Evolutionary conservation across 208 protist species (phyloP).

Genomic region (Acanthamoeba castellanii): DNA sequence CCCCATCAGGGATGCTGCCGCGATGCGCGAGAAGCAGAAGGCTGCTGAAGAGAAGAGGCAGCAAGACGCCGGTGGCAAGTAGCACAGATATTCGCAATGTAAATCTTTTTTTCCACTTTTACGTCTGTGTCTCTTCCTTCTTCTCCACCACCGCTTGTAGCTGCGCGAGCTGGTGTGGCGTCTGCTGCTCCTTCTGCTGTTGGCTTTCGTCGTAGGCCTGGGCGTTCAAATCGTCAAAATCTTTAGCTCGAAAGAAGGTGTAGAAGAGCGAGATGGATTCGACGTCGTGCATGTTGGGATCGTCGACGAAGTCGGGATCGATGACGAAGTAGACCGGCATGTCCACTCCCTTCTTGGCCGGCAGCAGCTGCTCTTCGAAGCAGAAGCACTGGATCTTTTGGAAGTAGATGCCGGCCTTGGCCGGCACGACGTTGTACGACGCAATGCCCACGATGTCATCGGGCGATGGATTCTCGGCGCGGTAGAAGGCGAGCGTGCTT

Average conservation of each 20-base stretch:
- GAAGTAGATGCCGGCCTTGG: constrained; percentile 94
- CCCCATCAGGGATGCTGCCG: constrained; percentile 11
- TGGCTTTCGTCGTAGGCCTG: constrained; percentile 48
- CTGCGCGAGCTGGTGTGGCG: background rate
- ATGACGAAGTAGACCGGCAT: constrained; percentile 98
- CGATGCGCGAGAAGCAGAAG: constrained; percentile 62
- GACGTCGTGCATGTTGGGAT: constrained; percentile 80
- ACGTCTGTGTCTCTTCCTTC: background rate
- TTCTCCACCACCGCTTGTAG: background rate
- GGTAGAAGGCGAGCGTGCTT: constrained; percentile 86
- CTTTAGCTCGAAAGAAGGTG: constrained; percentile 85
- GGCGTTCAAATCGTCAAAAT: constrained; percentile 57
- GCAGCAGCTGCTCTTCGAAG: constrained; percentile 96
- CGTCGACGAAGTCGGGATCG: constrained; percentile 95
- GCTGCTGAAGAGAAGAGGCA: constrained; percentile 11
- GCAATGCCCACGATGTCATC: constrained; percentile 86
- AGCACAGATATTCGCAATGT: background rate
- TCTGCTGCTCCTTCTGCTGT: background rate
- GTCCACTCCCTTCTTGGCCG: constrained; percentile 95
- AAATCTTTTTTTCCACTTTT: background rate
- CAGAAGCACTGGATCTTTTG: constrained; percentile 99
- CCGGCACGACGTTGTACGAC: constrained; percentile 88
- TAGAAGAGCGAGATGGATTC: constrained; percentile 86
- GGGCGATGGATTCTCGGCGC: constrained; percentile 84
- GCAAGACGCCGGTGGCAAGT: background rate